Percentiles rank a stretch among this genome's conserved stretches.
Evolutionary conservation across 257 asterid species (phyloP).

Genomic region (Perilla frutescens): DNA sequence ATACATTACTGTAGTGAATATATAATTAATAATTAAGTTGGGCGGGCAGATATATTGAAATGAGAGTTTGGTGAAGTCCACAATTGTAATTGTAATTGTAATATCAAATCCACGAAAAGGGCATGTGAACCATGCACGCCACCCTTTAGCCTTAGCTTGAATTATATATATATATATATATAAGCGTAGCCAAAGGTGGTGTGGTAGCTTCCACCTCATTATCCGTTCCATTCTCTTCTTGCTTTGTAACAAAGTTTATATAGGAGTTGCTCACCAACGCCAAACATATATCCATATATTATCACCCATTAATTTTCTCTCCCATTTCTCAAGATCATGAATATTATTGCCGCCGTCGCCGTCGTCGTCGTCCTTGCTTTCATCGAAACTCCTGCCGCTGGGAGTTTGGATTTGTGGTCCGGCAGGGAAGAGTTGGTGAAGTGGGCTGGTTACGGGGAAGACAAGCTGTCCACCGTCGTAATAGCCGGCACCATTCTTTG

Average conservation of each 20-base stretch:
- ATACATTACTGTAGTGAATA: neutral
- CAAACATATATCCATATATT: slow-evolving; percentile 36
- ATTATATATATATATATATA: neutral
- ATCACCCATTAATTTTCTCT: neutral
- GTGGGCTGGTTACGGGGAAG: slow-evolving; percentile 90
- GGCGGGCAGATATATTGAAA: slow-evolving; percentile 32
- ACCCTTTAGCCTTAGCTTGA: slow-evolving; percentile 3
- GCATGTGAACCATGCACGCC: slow-evolving; percentile 59
- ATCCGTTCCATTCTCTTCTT: slow-evolving; percentile 50
- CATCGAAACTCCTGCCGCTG: neutral
- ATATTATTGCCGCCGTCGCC: slow-evolving; percentile 7
- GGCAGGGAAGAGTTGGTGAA: slow-evolving; percentile 59
- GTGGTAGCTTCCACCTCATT: slow-evolving; percentile 57
- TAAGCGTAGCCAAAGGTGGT: slow-evolving; percentile 46
- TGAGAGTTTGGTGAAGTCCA: slow-evolving; percentile 41
- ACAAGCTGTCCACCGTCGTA: slow-evolving; percentile 64
- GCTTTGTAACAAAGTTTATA: slow-evolving; percentile 50
- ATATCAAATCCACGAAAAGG: slow-evolving; percentile 47
- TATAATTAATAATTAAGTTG: slow-evolving; percentile 1
- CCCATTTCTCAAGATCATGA: neutral
- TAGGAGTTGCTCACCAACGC: slow-evolving; percentile 27
- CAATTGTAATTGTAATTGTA: slow-evolving; percentile 38
- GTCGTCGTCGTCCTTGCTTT: slow-evolving; percentile 23
- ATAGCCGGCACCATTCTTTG: slow-evolving; percentile 55
- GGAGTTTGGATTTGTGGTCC: slow-evolving; percentile 35